Evolutionary conservation across 345 rosid genomes (phyloP).

Genomic region (Arabidopsis arenosa): DNA sequence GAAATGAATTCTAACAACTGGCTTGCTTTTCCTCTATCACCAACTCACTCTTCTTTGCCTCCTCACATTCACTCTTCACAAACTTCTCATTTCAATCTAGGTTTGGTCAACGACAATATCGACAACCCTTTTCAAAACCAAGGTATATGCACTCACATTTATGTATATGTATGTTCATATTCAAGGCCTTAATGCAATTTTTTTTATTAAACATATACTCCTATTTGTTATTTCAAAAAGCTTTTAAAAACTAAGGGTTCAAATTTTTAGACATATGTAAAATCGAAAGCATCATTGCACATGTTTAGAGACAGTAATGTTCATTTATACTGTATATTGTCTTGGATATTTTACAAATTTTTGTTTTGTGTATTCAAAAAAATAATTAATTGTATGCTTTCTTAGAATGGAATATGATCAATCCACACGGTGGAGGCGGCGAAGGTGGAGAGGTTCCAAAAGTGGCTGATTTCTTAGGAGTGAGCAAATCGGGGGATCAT

Average conservation of each 20-base stretch:
- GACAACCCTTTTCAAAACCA: conserved; percentile 86
- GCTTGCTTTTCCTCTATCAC: conserved; percentile 96
- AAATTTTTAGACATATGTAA: background rate
- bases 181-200: conserved; percentile 7
- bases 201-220: background rate
- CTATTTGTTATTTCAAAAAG: background rate
- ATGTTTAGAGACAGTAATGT: conserved; percentile 1
- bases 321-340: background rate
- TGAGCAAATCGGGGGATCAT: conserved; percentile 75
- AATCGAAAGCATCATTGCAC: conserved; percentile 12
- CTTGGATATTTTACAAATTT: background rate
- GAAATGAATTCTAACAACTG: conserved; percentile 95
- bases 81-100: conserved; percentile 79
- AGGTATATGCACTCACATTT: conserved; percentile 54
- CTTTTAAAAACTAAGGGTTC: background rate
- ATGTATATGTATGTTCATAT: background rate
- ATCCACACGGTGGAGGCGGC: conserved; percentile 55
- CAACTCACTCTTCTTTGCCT: conserved; percentile 71
- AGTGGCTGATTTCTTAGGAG: conserved; percentile 96
- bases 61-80: conserved; percentile 76
- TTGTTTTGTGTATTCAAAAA: background rate
- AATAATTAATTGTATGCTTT: conserved; percentile 15
- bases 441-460: conserved; percentile 76
- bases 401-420: conserved; percentile 82
- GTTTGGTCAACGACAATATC: conserved; percentile 71